Conservation (phyloP, 2,329 filamentous ascomycete genomes). For the Knoxdaviesia capensis region DNA sequence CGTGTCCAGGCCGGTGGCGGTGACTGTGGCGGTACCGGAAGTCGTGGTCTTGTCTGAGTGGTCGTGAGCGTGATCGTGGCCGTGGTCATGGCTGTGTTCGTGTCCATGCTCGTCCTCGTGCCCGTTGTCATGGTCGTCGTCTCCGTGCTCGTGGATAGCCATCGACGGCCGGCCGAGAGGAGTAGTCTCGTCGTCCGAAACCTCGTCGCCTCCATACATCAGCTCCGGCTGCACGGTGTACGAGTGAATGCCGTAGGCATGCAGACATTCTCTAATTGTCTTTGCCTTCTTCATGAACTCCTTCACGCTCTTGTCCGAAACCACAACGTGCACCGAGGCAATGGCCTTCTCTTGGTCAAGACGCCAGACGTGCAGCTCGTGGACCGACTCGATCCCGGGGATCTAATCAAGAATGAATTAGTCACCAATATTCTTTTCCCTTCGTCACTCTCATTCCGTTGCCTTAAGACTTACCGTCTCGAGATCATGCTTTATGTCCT, state of each 20-base stretch:
- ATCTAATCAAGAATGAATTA: constrained; percentile 21
- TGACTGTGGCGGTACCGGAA: too few species aligned
- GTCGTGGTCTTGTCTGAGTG: too few species aligned
- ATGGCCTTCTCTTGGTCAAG: constrained; percentile 50
- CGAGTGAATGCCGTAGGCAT: constrained; percentile 55
- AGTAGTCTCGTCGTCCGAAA: background rate
- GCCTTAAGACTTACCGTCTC: constrained; percentile 26
- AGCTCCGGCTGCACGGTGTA: constrained; percentile 49
- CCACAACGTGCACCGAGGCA: constrained; percentile 48
- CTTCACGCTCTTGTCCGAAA: constrained; percentile 33
- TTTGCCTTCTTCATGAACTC: constrained; percentile 40
- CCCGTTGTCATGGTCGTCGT: too few species aligned
- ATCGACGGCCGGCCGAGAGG: background rate
- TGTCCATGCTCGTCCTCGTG: too few species aligned
- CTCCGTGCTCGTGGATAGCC: background rate
- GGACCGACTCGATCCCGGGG: constrained; percentile 43
- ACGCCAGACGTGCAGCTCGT: constrained; percentile 57
- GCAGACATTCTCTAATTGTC: constrained; percentile 46
- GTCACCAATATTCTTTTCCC: constrained; percentile 5
- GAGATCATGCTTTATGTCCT: constrained; percentile 47
- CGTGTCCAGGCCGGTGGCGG: too few species aligned
- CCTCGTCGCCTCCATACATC: background rate
- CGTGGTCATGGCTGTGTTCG: too few species aligned
- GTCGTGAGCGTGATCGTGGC: too few species aligned
- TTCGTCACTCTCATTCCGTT: too few species aligned